phyloP scores from a whole-genome alignment of 73 alveolate species.

The Paramecium caudatum region DNA sequence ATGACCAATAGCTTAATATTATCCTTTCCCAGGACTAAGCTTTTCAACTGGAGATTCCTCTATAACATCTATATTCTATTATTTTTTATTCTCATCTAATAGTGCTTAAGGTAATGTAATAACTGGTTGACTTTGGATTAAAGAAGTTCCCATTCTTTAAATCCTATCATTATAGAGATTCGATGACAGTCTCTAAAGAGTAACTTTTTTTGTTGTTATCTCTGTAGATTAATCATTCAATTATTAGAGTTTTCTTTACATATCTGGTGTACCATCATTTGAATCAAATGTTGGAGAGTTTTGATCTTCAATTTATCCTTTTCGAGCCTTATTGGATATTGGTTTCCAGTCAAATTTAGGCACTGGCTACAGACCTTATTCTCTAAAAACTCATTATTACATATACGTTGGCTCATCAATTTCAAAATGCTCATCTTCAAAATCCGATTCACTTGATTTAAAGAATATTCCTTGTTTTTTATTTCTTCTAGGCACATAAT shows the following conservation, averaged over 20 bases:
- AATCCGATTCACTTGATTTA: conserved; percentile 23
- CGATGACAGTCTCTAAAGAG: not conserved
- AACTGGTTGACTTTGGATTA: not conserved
- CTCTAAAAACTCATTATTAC: not conserved
- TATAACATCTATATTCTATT: not conserved
- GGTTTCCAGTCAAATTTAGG: conserved; percentile 43
- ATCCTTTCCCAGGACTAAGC: not conserved
- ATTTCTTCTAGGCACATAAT: conserved; percentile 44
- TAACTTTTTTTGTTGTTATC: not conserved
- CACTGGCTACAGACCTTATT: conserved; percentile 16
- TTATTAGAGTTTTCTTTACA: not conserved
- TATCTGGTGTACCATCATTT: not conserved
- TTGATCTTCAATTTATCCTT: not conserved
- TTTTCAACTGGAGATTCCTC: not conserved
- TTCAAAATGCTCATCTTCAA: conserved; percentile 24
- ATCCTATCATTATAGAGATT: not conserved
- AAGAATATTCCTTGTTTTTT: conserved; percentile 7
- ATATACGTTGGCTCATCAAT: conserved; percentile 22
- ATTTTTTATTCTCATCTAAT: not conserved
- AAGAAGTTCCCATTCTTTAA: not conserved
- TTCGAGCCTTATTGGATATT: not conserved
- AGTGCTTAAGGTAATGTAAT: conserved; percentile 10
- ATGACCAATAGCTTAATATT: not conserved
- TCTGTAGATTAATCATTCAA: not conserved
- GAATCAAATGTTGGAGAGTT: conserved; percentile 31